A percentile compares a stretch with the other conserved stretches of the same genome.
phyloP scores from a whole-genome alignment of 768 basidiomycete species.

The Termitomyces sp. region DNA sequence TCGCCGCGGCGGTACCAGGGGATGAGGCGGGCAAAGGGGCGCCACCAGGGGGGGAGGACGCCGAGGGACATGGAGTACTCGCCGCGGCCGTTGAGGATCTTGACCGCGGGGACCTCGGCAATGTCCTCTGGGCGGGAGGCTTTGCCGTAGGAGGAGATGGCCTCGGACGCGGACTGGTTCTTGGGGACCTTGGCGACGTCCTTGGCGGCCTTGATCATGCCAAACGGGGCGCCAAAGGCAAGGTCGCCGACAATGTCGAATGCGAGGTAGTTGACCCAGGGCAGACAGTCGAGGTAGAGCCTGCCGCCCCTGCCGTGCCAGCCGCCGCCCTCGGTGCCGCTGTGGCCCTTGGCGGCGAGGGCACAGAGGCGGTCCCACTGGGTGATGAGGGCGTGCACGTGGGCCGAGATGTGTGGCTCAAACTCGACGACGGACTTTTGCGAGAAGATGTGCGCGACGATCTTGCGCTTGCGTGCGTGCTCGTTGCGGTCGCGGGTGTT shows the following conservation, averaged over 20 bases:
- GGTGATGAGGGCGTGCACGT: constrained; percentile 51
- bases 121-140: constrained; percentile 35
- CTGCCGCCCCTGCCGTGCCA: constrained; percentile 57
- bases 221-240: constrained; percentile 84
- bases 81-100: constrained; percentile 84
- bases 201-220: constrained; percentile 73
- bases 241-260: constrained; percentile 81
- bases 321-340: constrained; percentile 58
- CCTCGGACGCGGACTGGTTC: constrained; percentile 41
- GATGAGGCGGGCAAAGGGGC: constrained; percentile 54
- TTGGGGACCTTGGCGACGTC: constrained; percentile 69
- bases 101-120: constrained; percentile 65
- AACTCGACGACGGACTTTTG: constrained; percentile 85
- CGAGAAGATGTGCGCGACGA: constrained; percentile 80
- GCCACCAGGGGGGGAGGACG: constrained; percentile 64
- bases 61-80: constrained; percentile 85
- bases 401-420: constrained; percentile 66
- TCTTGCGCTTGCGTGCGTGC: constrained; percentile 88
- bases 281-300: constrained; percentile 70
- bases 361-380: constrained; percentile 76
- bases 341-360: constrained; percentile 45
- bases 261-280: constrained; percentile 55
- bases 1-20: constrained; percentile 76
- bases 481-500: constrained; percentile 72
- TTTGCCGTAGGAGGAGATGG: constrained; percentile 51